Percentiles rank a stretch among this genome's conserved stretches.
Evolutionary conservation across 1,284 basidiomycete species (phyloP).

Genomic region (Singerocomus inundabilis): DNA sequence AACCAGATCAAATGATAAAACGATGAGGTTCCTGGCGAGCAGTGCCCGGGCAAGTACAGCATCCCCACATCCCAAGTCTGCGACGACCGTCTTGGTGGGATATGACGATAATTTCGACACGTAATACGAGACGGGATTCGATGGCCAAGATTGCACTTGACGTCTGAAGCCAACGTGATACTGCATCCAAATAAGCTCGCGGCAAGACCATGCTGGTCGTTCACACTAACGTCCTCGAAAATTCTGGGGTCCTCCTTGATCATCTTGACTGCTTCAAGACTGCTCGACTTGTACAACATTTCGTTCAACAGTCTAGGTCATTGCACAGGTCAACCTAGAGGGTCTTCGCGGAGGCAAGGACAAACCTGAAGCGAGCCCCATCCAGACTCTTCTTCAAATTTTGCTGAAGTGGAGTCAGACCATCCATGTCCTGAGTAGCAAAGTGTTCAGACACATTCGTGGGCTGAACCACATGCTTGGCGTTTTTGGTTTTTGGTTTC

Average conservation of each 20-base stretch:
- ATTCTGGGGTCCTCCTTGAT: constrained; percentile 78
- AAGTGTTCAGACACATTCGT: constrained; percentile 5
- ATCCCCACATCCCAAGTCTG: constrained; percentile 95
- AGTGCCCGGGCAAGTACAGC: constrained; percentile 82
- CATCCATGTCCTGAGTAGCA: constrained; percentile 16
- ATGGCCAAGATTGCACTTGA: constrained; percentile 89
- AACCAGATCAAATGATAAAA: constrained; percentile 81
- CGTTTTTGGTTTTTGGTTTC: constrained; percentile 19
- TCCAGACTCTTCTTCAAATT: constrained; percentile 76
- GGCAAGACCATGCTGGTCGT: background rate
- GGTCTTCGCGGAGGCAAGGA: constrained; percentile 2
- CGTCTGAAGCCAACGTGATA: constrained; percentile 89
- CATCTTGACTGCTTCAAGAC: constrained; percentile 70
- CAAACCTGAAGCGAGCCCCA: constrained; percentile 82
- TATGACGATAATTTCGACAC: constrained; percentile 58
- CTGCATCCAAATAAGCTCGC: constrained; percentile 41
- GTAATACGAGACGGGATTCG: constrained; percentile 84
- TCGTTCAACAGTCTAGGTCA: constrained; percentile 81
- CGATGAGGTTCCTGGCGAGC: constrained; percentile 63
- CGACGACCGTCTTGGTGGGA: constrained; percentile 72
- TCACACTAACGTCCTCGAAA: constrained; percentile 67
- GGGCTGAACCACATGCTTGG: constrained; percentile 9
- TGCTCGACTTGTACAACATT: constrained; percentile 80
- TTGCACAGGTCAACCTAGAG: constrained; percentile 4
- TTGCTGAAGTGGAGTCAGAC: constrained; percentile 72